Percentiles rank a stretch among this genome's conserved stretches.
Evolutionary conservation across 2,329 filamentous ascomycete genomes (phyloP).

Genomic region (Tolypocladium guangdongense): DNA sequence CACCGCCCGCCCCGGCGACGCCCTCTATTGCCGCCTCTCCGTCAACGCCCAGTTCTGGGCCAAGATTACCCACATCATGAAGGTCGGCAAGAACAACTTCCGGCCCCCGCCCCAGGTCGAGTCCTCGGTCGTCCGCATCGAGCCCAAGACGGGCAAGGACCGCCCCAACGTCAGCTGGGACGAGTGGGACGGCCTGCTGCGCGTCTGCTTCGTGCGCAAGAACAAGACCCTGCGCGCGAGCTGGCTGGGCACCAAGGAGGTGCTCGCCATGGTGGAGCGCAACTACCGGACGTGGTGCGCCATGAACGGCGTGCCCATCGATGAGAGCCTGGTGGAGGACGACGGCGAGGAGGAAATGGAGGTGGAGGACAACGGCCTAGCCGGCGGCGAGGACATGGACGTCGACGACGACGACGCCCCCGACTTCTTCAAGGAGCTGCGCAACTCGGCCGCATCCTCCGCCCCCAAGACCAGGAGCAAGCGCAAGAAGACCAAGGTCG

Average conservation of each 20-base stretch:
- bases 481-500: constrained; percentile 70
- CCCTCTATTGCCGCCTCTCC: constrained; percentile 79
- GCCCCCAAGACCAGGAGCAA: constrained; percentile 51
- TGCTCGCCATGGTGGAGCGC: constrained; percentile 69
- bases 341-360: constrained; percentile 29
- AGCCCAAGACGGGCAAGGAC: constrained; percentile 67
- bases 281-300: constrained; percentile 91
- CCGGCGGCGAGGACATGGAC: constrained; percentile 37
- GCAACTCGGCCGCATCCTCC: constrained; percentile 21
- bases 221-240: constrained; percentile 81
- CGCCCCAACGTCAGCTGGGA: constrained; percentile 84
- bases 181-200: constrained; percentile 85
- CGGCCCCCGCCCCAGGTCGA: constrained; percentile 90
- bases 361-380: constrained; percentile 27
- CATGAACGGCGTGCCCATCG: constrained; percentile 68
- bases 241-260: constrained; percentile 70
- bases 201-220: constrained; percentile 62
- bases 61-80: constrained; percentile 62
- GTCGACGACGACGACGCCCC: constrained; percentile 64
- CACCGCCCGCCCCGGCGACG: constrained; percentile 77
- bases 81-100: constrained; percentile 95
- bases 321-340: constrained; percentile 49
- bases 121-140: constrained; percentile 78
- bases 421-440: constrained; percentile 68
- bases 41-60: constrained; percentile 91